Conservation (phyloP, 306 rosid genomes). For the Inga oerstediana region DNA sequence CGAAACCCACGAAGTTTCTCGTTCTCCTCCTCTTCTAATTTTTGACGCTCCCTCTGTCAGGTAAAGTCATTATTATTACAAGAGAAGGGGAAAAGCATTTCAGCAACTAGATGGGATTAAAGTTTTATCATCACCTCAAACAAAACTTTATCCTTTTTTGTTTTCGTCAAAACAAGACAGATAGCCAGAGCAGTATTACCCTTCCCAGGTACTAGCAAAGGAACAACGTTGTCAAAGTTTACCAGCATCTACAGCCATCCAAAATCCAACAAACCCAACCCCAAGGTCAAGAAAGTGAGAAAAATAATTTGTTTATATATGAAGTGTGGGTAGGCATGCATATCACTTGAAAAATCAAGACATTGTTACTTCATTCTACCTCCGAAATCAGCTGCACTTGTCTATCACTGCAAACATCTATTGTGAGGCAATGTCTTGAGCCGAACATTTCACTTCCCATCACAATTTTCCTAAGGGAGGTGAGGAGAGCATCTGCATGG, state of each 20-base stretch:
- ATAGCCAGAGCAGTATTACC: conserved; percentile 59
- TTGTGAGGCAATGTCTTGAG: conserved; percentile 68
- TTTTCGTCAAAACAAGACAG: conserved; percentile 63
- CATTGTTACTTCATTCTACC: conserved; percentile 48
- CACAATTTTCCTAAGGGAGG: conserved; percentile 62
- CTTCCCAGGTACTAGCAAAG: conserved; percentile 59
- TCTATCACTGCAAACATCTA: conserved; percentile 84
- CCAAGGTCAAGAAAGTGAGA: not conserved
- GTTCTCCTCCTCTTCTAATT: no score
- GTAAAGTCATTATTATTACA: conserved; percentile 24
- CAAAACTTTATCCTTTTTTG: conserved; percentile 73
- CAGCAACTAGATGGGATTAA: conserved; percentile 9
- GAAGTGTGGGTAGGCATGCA: conserved; percentile 4
- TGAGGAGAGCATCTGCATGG: conserved; percentile 64
- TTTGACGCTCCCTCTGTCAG: conserved; percentile 38
- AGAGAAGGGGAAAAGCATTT: conserved; percentile 3
- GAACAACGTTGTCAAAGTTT: no score
- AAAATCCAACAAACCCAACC: conserved; percentile 6
- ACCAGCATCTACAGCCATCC: conserved; percentile 63
- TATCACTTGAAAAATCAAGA: conserved; percentile 23
- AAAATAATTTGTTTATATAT: conserved; percentile 11
- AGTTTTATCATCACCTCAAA: conserved; percentile 58
- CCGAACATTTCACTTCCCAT: conserved; percentile 58
- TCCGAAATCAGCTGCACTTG: conserved; percentile 76
- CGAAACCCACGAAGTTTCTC: no score